These are phyloP conservation scores for Sporisorium iseilematis-ciliati DNA, from an alignment of 1,284 basidiomycete species.

Conservation along the genomic window DNA sequence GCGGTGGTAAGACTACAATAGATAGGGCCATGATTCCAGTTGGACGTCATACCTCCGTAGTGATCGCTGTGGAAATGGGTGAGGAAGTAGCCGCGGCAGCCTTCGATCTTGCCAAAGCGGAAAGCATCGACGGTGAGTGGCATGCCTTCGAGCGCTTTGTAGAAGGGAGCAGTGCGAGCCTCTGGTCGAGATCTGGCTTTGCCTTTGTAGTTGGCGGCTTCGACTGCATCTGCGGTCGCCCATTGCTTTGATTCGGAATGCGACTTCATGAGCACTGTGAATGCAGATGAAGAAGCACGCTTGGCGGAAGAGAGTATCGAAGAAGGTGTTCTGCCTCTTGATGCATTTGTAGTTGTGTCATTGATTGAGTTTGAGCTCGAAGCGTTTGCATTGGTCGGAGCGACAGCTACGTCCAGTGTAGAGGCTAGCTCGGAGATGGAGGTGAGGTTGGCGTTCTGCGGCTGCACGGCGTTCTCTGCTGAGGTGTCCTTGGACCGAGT, in stretches of 20 bases:
- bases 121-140: slow-evolving; percentile 96
- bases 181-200: slow-evolving; percentile 33
- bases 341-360: not conserved
- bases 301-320: slow-evolving; percentile 27
- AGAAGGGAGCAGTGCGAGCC: slow-evolving; percentile 59
- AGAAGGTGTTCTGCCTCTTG: slow-evolving; percentile 10
- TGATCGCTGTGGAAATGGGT: slow-evolving; percentile 73
- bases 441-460: slow-evolving; percentile 28
- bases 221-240: slow-evolving; percentile 58
- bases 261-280: slow-evolving; percentile 59
- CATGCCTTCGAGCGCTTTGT: slow-evolving; percentile 87
- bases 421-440: slow-evolving; percentile 43
- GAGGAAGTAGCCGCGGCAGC: slow-evolving; percentile 87
- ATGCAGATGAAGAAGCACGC: slow-evolving; percentile 48
- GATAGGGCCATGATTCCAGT: slow-evolving; percentile 90
- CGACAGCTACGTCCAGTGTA: slow-evolving; percentile 16
- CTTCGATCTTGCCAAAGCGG: slow-evolving; percentile 88
- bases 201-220: slow-evolving; percentile 52
- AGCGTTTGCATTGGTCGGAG: slow-evolving; percentile 8
- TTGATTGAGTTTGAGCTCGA: not conserved
- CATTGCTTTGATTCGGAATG: slow-evolving; percentile 61
- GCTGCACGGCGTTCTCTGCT: not conserved
- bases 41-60: slow-evolving; percentile 72
- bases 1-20: slow-evolving; percentile 90
- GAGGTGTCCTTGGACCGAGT: not conserved